Percentiles rank a stretch among this genome's conserved stretches.
phyloP scores from a whole-genome alignment of 208 protist species.

The Plasmodiophora brassicae region DNA sequence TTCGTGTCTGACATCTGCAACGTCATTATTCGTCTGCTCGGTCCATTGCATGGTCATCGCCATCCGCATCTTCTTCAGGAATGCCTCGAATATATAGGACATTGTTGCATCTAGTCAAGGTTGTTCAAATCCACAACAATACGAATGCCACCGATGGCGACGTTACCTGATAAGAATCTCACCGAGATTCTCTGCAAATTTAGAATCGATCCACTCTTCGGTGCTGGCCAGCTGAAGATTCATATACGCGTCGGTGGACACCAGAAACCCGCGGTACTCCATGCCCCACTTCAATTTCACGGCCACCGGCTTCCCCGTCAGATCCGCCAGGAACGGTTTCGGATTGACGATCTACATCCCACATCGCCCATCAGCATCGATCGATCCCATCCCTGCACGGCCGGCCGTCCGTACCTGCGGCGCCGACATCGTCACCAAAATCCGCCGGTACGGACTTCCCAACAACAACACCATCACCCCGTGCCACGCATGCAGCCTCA shows the following conservation, averaged over 20 bases:
- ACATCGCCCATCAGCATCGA: too few species aligned
- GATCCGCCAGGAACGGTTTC: slow-evolving; percentile 82
- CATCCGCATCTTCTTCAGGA: slow-evolving; percentile 58
- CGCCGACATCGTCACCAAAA: too few species aligned
- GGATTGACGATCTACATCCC: slow-evolving; percentile 71
- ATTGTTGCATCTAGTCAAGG: slow-evolving; percentile 70
- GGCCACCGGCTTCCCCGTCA: slow-evolving; percentile 84
- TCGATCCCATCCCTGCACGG: too few species aligned
- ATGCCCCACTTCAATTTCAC: slow-evolving; percentile 97
- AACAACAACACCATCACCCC: too few species aligned
- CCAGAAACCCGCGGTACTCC: slow-evolving; percentile 85
- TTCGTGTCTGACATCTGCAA: too few species aligned
- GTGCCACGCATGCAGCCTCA: too few species aligned
- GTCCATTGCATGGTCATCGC: slow-evolving; percentile 35
- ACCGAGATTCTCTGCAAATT: slow-evolving; percentile 72
- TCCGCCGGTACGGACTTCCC: too few species aligned
- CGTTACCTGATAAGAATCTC: slow-evolving; percentile 71
- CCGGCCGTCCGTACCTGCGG: too few species aligned
- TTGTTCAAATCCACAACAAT: neutral
- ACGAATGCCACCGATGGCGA: slow-evolving; percentile 2
- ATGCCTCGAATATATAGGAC: slow-evolving; percentile 74
- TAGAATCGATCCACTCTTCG: slow-evolving; percentile 76
- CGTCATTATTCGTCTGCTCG: slow-evolving; percentile 23
- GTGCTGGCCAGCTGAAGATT: slow-evolving; percentile 76
- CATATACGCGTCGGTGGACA: slow-evolving; percentile 93